Percentiles rank a stretch among this genome's conserved stretches.
These are phyloP conservation scores for Ogataea pignaliae DNA, from an alignment of 805 yeast species.

Conservation along the genomic window DNA sequence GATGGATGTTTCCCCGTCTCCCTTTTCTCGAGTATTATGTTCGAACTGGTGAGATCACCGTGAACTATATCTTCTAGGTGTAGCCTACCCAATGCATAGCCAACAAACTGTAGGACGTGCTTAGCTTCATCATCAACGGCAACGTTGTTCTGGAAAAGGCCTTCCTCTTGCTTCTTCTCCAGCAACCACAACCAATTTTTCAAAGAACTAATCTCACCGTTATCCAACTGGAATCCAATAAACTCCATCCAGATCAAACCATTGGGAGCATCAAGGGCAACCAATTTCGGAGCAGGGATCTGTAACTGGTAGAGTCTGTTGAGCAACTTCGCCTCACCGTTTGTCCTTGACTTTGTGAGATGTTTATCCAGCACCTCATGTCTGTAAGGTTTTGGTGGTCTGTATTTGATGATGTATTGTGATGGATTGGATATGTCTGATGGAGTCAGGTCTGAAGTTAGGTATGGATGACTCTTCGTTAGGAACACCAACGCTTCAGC, in stretches of 20 bases:
- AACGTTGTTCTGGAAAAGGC: slow-evolving; percentile 9
- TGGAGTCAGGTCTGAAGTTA: slow-evolving; percentile 30
- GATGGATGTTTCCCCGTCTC: too few species aligned
- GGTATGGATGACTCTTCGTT: slow-evolving; percentile 64
- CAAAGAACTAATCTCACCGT: slow-evolving; percentile 55
- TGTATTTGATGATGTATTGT: slow-evolving; percentile 66
- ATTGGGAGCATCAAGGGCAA: slow-evolving; percentile 69
- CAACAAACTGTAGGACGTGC: slow-evolving; percentile 49
- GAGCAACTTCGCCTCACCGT: slow-evolving; percentile 78
- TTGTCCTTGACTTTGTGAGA: slow-evolving; percentile 75
- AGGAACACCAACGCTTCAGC: slow-evolving; percentile 83
- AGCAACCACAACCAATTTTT: slow-evolving; percentile 71
- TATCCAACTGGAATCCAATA: slow-evolving; percentile 52
- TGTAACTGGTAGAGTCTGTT: slow-evolving; percentile 50
- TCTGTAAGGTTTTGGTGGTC: slow-evolving; percentile 89
- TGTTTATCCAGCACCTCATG: slow-evolving; percentile 75
- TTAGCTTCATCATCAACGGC: slow-evolving; percentile 35
- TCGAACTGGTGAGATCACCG: slow-evolving; percentile 92
- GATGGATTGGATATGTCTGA: slow-evolving; percentile 21
- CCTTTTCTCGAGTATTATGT: slow-evolving; percentile 49
- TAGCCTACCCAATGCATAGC: slow-evolving; percentile 61
- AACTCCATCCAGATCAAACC: slow-evolving; percentile 90
- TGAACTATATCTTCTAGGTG: slow-evolving; percentile 80
- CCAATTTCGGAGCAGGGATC: slow-evolving; percentile 64
- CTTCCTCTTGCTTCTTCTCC: slow-evolving; percentile 32